These are phyloP conservation scores for Symbiodinium natans DNA, from an alignment of 73 alveolate genomes.

Conservation along the genomic window DNA sequence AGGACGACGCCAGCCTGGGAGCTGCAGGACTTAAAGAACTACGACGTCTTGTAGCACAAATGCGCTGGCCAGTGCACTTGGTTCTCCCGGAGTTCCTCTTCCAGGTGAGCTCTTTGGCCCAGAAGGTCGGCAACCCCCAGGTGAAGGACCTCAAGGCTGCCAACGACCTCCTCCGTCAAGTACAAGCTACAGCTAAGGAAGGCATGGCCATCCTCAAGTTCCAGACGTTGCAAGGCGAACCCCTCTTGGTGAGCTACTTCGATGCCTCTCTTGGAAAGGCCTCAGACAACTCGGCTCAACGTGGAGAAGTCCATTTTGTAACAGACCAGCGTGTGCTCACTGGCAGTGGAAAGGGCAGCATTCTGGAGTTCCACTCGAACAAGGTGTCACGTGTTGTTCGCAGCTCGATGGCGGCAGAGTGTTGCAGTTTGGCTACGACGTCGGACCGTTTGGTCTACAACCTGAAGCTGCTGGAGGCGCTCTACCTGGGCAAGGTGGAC, in stretches of 20 bases:
- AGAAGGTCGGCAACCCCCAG: neutral
- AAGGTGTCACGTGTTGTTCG: constrained; percentile 34
- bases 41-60: constrained; percentile 4
- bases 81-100: neutral
- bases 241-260: neutral
- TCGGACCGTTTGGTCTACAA: constrained; percentile 29
- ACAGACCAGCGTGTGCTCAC: neutral
- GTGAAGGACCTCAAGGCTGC: neutral
- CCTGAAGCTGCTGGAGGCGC: neutral
- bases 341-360: neutral
- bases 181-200: neutral
- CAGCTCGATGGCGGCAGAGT: constrained; percentile 47
- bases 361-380: neutral
- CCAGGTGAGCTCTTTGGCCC: neutral
- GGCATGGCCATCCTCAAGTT: neutral
- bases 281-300: neutral
- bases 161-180: neutral
- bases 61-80: constrained; percentile 41
- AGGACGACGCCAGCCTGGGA: neutral
- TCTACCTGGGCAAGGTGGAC: neutral
- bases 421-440: neutral
- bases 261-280: constrained; percentile 58
- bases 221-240: neutral
- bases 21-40: neutral
- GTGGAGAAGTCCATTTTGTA: constrained; percentile 17